Evolutionary conservation across 306 rosid genomes (phyloP).

Genomic region (Coriaria nepalensis): DNA sequence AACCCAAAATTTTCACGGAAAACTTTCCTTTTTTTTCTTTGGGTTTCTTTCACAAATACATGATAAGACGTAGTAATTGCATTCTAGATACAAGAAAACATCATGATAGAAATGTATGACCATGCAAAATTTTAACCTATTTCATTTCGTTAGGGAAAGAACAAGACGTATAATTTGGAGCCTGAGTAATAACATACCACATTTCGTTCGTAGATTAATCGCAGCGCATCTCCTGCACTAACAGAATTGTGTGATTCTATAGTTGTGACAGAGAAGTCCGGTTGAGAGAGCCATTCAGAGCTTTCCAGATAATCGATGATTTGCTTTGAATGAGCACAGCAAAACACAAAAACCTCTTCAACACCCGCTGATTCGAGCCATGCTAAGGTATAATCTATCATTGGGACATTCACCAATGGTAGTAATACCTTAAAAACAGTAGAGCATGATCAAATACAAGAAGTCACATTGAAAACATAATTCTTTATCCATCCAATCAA

Average conservation of each 20-base stretch:
- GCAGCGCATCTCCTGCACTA: slow-evolving; percentile 90
- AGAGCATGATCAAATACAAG: background rate
- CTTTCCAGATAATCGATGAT: slow-evolving; percentile 66
- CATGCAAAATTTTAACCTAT: too few species aligned
- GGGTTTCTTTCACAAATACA: too few species aligned
- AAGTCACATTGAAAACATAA: background rate
- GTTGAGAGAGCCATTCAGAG: slow-evolving; percentile 72
- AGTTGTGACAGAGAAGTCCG: slow-evolving; percentile 51
- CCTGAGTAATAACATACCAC: slow-evolving; percentile 42
- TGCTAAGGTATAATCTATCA: slow-evolving; percentile 76
- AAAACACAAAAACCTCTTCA: slow-evolving; percentile 90
- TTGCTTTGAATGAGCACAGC: slow-evolving; percentile 88
- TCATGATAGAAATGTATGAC: too few species aligned
- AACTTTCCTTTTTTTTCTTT: too few species aligned
- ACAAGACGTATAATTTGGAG: background rate
- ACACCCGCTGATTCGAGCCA: slow-evolving; percentile 99
- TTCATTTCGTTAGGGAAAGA: background rate
- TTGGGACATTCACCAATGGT: slow-evolving; percentile 75
- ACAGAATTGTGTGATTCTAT: slow-evolving; percentile 82
- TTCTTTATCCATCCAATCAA: too few species aligned
- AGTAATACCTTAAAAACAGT: slow-evolving; percentile 46
- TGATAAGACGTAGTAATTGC: too few species aligned
- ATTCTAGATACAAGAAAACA: too few species aligned
- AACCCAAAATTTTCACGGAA: too few species aligned
- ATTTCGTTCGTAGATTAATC: slow-evolving; percentile 79